These are phyloP conservation scores for Boletus vermiculosoides DNA, from an alignment of 768 basidiomycete species.

Conservation along the genomic window DNA sequence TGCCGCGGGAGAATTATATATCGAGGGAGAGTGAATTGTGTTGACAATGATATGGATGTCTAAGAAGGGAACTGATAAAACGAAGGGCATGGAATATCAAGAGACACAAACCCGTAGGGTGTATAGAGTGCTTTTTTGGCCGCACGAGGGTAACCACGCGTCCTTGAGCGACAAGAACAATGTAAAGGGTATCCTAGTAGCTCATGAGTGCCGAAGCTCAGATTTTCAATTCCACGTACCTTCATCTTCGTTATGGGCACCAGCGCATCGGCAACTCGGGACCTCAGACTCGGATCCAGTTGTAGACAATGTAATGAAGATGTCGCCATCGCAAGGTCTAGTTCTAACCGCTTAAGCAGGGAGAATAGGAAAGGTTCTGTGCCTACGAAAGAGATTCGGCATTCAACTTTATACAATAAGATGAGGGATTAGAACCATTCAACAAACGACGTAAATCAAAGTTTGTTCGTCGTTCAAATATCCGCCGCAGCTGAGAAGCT, in stretches of 20 bases:
- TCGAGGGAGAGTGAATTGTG: conserved; percentile 81
- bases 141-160: conserved; percentile 84
- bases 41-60: conserved; percentile 94
- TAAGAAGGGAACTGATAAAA: neutral
- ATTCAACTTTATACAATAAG: neutral
- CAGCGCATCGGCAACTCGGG: conserved; percentile 75
- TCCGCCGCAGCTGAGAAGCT: conserved; percentile 74
- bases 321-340: conserved; percentile 77
- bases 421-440: conserved; percentile 44
- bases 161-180: conserved; percentile 77
- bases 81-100: neutral
- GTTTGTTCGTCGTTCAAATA: conserved; percentile 88
- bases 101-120: conserved; percentile 71
- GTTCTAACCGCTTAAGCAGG: conserved; percentile 66
- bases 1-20: conserved; percentile 70
- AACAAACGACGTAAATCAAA: conserved; percentile 83
- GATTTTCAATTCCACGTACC: conserved; percentile 37
- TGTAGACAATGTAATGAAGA: conserved; percentile 81
- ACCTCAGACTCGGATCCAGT: conserved; percentile 66
- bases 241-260: conserved; percentile 80
- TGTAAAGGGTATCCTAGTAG: conserved; percentile 82
- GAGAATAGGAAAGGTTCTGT: conserved; percentile 79
- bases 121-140: conserved; percentile 92
- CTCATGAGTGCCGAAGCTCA: neutral
- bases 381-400: conserved; percentile 44